Conservation (phyloP, 176 grass and related monocot species). For the Tuctoria greenei region DNA sequence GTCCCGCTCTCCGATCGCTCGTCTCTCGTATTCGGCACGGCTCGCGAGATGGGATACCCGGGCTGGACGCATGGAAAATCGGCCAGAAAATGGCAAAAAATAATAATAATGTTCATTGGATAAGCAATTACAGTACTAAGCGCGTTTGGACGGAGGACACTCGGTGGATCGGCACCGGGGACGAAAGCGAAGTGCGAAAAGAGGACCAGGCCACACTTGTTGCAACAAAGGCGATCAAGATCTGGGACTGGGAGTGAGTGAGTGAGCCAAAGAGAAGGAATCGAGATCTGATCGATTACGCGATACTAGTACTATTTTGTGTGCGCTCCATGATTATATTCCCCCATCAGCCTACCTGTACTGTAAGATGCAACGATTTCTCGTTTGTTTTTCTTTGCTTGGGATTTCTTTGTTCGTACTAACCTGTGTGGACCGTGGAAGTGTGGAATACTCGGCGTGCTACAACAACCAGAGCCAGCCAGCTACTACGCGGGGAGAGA, state of each 20-base stretch:
- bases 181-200: background rate
- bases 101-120: background rate
- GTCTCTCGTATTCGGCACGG: background rate
- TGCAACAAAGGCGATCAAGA: background rate
- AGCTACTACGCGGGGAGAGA: too few species aligned
- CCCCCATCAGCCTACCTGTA: background rate
- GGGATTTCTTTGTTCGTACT: background rate
- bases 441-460: background rate
- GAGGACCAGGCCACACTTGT: background rate
- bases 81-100: background rate
- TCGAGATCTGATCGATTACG: background rate
- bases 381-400: background rate
- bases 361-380: background rate
- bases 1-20: background rate
- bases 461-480: background rate
- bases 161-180: background rate
- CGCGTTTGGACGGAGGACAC: too few species aligned
- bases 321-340: constrained; percentile 8
- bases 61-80: background rate
- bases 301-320: background rate
- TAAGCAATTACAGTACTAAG: too few species aligned
- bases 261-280: background rate
- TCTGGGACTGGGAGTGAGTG: background rate
- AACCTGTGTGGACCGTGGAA: background rate
- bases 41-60: background rate